Evolutionary conservation across 2,329 filamentous ascomycete species (phyloP), one percentile per base, ranked within the genome.

Genomic region (Leptoxyphium fumago): DNA sequence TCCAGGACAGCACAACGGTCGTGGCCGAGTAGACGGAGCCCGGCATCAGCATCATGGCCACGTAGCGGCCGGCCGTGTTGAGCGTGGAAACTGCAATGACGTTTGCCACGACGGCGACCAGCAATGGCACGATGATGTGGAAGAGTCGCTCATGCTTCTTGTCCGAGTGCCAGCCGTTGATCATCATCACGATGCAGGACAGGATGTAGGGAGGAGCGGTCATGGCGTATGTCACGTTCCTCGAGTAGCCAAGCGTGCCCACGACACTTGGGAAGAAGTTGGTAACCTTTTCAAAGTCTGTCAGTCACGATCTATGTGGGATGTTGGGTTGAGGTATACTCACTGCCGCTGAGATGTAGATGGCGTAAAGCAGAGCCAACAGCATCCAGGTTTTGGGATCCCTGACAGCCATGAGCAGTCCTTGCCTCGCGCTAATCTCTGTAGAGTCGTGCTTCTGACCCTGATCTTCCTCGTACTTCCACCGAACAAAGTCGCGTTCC

Each of bases 1-100:
- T 75, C 73, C 73, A 76, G 0, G 71, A 73, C 58, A 74, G 74
- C 49, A 74, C 71, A 42, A 75, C 71, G 54, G 75, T 74, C 61
- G 72, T 47, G 11, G 72, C 73, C 0, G 74, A 73, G 48, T 78
- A 78, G 2, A 73, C 70, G 28, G 65, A 66, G 0, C 75, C 70
- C 10, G 50, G 50, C 53, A 77, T 73, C 0, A 79, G 64, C 62
- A 79, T 78, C 13, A 78, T 67, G 1, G 75, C 74, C 5, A 78
- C 57, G 57, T 78, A 79, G 42, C 75, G 73, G 6, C 72, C 74
- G 2, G 72, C 73, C 1, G 68, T 60, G 52, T 74, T 75, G 21
- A 67, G 55, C 0, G 74, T 78, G 2, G 69, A 68, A 70, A 78
- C 77, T 61, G 68, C 70, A 52, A 78, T 78, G 55, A 78, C 54